Base-by-base conservation (phyloP, 306 rosid species). In the Malus sieversii region DNA sequence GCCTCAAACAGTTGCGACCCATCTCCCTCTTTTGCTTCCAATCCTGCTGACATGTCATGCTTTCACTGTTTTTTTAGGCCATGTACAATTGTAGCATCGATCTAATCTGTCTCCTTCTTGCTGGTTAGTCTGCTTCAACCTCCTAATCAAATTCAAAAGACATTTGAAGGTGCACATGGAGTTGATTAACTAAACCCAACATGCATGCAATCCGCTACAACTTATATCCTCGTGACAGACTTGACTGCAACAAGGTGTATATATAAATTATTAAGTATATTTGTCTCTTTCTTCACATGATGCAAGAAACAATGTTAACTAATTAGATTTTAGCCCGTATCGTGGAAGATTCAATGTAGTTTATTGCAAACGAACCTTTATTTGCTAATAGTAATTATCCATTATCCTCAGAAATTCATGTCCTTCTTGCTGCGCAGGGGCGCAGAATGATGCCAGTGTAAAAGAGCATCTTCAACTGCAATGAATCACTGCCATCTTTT, bases 41-140 rank as follows among this genome's bases (percentile, higher is more conserved):
- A 82, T 71, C 64, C 59, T 66, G 87, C 70, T 86, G 85, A 84
- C 97, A 87, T 80, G 85, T 81, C 95, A 86, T 83, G 97, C 85
- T 77, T 76, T 75, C 42, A 82, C 5, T 90, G 82, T 85, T 80
- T 78, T 57, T 76, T 48, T 73, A 57, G 85, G 48, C 84, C 93
- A 82, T 84, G 84, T 83, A 84, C 86, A 74, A 74, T 75, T 88
- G 16, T 88, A 75, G 82, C 85, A 72, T 73, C 85, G 72, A 83
- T 90, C 91, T 80, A 82, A 75, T 86, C 90, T 78, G 90, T 83
- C 90, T 62, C 75, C 79, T 82, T 78, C 71, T 38, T 72, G 77
- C 82, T 79, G 51, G 48, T 69, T 68, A 25, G 38, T 62, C 79
- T 78, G 82, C 79, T 85, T 82, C 52, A 42, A 12, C 8, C 2